Base-by-base conservation (phyloP, 2,329 filamentous ascomycete species). In the Neospermospora avenae region DNA sequence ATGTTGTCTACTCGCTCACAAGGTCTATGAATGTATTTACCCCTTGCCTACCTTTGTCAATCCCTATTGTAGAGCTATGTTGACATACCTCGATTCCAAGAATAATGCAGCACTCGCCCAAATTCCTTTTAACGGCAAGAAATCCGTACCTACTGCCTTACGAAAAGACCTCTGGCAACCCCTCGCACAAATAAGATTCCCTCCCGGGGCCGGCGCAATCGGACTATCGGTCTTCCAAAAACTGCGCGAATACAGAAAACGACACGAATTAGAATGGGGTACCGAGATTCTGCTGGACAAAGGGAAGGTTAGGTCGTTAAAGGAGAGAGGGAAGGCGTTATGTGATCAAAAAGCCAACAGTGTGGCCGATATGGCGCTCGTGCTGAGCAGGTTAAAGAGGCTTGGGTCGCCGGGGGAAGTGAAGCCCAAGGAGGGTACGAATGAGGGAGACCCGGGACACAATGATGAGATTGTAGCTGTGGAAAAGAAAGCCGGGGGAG, bases 151-250 rank as follows among this genome's bases (percentile, higher is more conserved):
- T 2, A 72, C 80, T 57, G 84, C 83, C 68, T 76, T 89, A 41
- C 84, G 86, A 60, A 87, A 85, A 73, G 86, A 89, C 75, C 83
- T 85, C 74, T 89, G 87, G 86, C 75, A 76, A 35, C 83, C 83
- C 6, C 75, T 88, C 68, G 84, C 84, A 54, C 74, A 80, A 63
- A 82, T 89, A 62, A 75, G 80, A 69, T 85, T 89, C 70, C 79
- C 80, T 45, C 62, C 74, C 46, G 81, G 80, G 45, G 74, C 77
- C 41, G 81, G 80, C 60, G n/a, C 37, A 20, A 76, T 85, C 14
- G 86, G 86, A 24, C 81, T 81, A 31, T 82, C 78, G 55, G 82
- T 84, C 46, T 88, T 78, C 74, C 83, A 85, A 68, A 84, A 83
- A 70, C 78, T 89, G 67, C 84, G 84, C 67, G 86, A 89, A 76